A percentile compares a stretch with the other conserved stretches of the same genome.
Conservation (phyloP, 441 rosid genomes). For the Croton setiger region DNA sequence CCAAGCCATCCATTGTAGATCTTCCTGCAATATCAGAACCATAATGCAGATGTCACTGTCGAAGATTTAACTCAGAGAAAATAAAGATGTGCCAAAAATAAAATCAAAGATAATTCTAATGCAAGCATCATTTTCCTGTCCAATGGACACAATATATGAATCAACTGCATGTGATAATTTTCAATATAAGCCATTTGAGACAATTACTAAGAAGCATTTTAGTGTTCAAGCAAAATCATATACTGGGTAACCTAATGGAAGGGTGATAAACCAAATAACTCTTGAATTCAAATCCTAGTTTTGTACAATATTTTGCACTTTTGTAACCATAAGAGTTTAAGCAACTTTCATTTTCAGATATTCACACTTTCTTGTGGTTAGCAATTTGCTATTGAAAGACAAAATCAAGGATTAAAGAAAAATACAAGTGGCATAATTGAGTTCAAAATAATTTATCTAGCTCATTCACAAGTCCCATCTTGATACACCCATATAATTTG, state of each 20-base stretch:
- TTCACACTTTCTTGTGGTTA: not conserved
- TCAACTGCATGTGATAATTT: not conserved
- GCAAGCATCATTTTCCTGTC: not conserved
- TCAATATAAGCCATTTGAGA: not conserved
- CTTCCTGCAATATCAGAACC: slow-evolving; percentile 56
- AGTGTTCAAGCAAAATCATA: not conserved
- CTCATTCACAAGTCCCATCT: not conserved
- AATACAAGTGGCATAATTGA: not conserved
- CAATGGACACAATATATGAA: not conserved
- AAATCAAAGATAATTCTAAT: not conserved
- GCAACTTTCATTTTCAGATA: not conserved
- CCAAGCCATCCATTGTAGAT: slow-evolving; percentile 94
- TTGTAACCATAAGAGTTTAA: not conserved
- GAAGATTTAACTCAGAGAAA: slow-evolving; percentile 5
- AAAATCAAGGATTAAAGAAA: not conserved
- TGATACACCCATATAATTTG: not conserved
- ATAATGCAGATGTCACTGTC: not conserved
- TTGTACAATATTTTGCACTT: not conserved
- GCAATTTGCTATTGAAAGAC: not conserved
- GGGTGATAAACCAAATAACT: not conserved
- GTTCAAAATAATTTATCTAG: not conserved
- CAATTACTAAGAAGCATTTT: no score
- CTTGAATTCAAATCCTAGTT: not conserved
- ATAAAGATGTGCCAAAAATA: slow-evolving; percentile 6
- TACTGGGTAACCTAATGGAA: not conserved